phyloP scores from a whole-genome alignment of 2,329 filamentous ascomycete species.

The Elsinoe ampelina region DNA sequence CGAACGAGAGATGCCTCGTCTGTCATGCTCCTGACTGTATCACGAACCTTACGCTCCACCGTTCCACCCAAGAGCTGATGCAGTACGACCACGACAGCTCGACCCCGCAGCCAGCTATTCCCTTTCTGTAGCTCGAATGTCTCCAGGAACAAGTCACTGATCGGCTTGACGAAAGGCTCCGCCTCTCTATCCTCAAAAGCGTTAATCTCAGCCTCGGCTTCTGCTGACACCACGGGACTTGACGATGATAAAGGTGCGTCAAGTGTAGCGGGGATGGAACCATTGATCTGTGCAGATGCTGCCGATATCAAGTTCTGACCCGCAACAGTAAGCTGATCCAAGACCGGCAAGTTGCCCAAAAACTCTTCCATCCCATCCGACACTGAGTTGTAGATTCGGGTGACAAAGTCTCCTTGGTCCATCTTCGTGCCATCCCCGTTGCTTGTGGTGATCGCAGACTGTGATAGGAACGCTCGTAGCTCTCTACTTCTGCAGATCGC shows the following conservation, averaged over 20 bases:
- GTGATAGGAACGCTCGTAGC: slow-evolving; percentile 82
- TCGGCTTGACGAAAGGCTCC: slow-evolving; percentile 95
- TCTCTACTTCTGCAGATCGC: slow-evolving; percentile 93
- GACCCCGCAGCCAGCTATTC: slow-evolving; percentile 93
- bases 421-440: slow-evolving; percentile 55
- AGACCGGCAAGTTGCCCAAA: slow-evolving; percentile 84
- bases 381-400: slow-evolving; percentile 89
- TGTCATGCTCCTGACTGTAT: slow-evolving; percentile 63
- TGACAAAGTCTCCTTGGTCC: slow-evolving; percentile 69
- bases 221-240: slow-evolving; percentile 36
- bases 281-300: slow-evolving; percentile 45
- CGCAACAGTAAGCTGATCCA: slow-evolving; percentile 87
- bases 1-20: slow-evolving; percentile 70
- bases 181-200: slow-evolving; percentile 85
- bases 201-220: slow-evolving; percentile 87
- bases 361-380: slow-evolving; percentile 98
- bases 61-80: slow-evolving; percentile 94
- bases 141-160: slow-evolving; percentile 95
- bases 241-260: slow-evolving; percentile 32
- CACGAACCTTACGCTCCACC: slow-evolving; percentile 88
- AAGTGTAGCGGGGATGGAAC: slow-evolving; percentile 38
- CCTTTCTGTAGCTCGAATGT: slow-evolving; percentile 89
- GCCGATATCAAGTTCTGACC: slow-evolving; percentile 84
- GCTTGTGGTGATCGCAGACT: slow-evolving; percentile 64
- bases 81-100: slow-evolving; percentile 89